Conservation (phyloP, 805 yeast species). For the Wickerhamiella siamensis region DNA sequence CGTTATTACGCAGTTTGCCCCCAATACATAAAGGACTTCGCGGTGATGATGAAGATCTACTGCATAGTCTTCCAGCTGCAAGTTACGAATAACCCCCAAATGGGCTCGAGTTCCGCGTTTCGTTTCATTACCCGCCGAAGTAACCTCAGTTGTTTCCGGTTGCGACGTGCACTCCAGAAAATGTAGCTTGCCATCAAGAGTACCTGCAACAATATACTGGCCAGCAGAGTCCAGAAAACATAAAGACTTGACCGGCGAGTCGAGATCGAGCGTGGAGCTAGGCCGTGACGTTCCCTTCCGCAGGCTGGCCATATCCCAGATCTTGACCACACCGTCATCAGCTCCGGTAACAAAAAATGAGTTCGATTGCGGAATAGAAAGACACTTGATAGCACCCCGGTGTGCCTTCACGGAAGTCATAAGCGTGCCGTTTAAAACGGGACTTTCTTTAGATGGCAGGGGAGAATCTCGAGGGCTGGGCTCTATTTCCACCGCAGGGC, state of each 20-base stretch:
- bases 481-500: background rate
- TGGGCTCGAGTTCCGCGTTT: constrained; percentile 6
- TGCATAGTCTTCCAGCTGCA: constrained; percentile 27
- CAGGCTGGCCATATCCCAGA: constrained; percentile 64
- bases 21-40: constrained; percentile 10
- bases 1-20: constrained; percentile 21
- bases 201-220: constrained; percentile 43
- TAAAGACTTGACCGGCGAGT: constrained; percentile 36
- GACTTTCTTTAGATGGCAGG: background rate
- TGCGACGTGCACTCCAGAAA: constrained; percentile 20
- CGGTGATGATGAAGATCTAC: constrained; percentile 30
- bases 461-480: background rate
- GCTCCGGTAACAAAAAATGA: constrained; percentile 66
- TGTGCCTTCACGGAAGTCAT: constrained; percentile 55
- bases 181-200: constrained; percentile 33
- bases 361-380: constrained; percentile 38
- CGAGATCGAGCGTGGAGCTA: constrained; percentile 20
- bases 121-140: too few species aligned
- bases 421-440: constrained; percentile 17
- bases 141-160: too few species aligned
- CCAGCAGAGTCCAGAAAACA: constrained; percentile 38
- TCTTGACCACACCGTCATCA: constrained; percentile 50
- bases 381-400: constrained; percentile 41
- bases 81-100: constrained; percentile 1
- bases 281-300: constrained; percentile 38